Base-by-base conservation (phyloP, 345 rosid genomes). In the Raphanus raphanistrum region DNA sequence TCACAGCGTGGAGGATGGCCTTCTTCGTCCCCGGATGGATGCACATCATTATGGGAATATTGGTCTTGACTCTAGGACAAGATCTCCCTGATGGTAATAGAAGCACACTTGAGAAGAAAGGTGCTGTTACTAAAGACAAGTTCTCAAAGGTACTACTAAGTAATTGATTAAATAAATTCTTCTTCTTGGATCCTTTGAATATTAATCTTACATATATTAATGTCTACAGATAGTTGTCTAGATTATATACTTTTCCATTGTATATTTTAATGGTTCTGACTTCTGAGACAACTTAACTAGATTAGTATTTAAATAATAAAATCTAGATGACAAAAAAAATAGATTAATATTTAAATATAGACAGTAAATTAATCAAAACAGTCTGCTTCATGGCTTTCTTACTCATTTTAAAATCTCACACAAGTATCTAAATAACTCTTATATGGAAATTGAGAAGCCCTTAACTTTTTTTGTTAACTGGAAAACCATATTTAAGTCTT, bases 61-160 rank as follows among this genome's bases (percentile, higher is more conserved):
- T 90, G 86, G 93, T 93, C 59, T 66, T 91, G 68, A 88, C 86
- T n/a, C 72, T 93, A 4, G 98, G 98, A 58, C 97, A 93, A 80
- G 98, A 93, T 61, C 82, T 93, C 85, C 98, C 98, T 48, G 98
- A 90, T 79, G 97, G 98, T 3, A 90, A 93, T 79, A 86, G 89
- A 12, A 68, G 89, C 28, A 68, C 89, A 21, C 81, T 93, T 6
- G 92, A 88, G 62, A 91, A 90, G 87, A 80, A 85, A 82, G 98
- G 98, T 35, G 79, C 80, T 36, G 91, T 90, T 72, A 78, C 90
- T 50, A 90, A 86, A 73, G 97, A 93, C 72, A 85, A 90, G 68
- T 88, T 93, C 82, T 81, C 88, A 66, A 93, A 88, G 92, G 98
- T 90, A 66, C 25, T 25, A 59, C 31, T 32, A 21, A 32, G 17